Evolutionary conservation across 164 flowering plant genomes (phyloP).

Genomic region (Liquidambar formosana): DNA sequence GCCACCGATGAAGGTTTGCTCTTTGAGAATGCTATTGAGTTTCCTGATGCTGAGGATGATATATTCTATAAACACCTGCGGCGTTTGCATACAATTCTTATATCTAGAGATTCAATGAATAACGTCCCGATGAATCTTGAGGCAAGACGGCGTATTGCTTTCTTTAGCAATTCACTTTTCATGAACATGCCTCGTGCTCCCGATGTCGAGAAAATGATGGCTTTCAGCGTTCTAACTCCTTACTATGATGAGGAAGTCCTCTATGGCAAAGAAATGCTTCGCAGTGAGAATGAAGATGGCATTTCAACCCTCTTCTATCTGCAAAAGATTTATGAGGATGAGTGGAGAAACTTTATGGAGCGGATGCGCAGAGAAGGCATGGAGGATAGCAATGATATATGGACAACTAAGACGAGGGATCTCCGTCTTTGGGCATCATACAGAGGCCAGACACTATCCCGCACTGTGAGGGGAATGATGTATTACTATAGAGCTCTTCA

Average conservation of each 20-base stretch:
- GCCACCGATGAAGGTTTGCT: slow-evolving; percentile 45
- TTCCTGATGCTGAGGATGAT: slow-evolving; percentile 55
- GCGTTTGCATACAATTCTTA: slow-evolving; percentile 70
- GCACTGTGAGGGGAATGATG: slow-evolving; percentile 99
- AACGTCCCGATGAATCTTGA: slow-evolving; percentile 76
- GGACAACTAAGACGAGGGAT: slow-evolving; percentile 59
- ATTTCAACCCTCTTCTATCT: slow-evolving; percentile 82
- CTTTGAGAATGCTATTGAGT: slow-evolving; percentile 71
- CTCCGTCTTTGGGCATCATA: slow-evolving; percentile 94
- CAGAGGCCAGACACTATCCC: slow-evolving; percentile 92
- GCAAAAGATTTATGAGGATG: slow-evolving; percentile 88
- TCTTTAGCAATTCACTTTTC: slow-evolving; percentile 90
- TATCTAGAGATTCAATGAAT: slow-evolving; percentile 81
- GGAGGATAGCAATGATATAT: slow-evolving; percentile 65
- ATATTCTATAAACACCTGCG: slow-evolving; percentile 62
- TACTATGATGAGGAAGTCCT: slow-evolving; percentile 89
- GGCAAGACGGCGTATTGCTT: slow-evolving; percentile 84
- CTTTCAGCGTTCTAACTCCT: slow-evolving; percentile 92
- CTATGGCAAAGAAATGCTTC: slow-evolving; percentile 54
- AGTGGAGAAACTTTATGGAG: slow-evolving; percentile 86
- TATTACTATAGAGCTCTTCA: slow-evolving; percentile 86
- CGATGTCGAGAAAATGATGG: slow-evolving; percentile 84
- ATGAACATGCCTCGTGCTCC: slow-evolving; percentile 98
- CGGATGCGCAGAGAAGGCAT: slow-evolving; percentile 79
- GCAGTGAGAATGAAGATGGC: slow-evolving; percentile 88